Conservation (phyloP, 768 basidiomycete genomes). For the Kwoniella europaea region DNA sequence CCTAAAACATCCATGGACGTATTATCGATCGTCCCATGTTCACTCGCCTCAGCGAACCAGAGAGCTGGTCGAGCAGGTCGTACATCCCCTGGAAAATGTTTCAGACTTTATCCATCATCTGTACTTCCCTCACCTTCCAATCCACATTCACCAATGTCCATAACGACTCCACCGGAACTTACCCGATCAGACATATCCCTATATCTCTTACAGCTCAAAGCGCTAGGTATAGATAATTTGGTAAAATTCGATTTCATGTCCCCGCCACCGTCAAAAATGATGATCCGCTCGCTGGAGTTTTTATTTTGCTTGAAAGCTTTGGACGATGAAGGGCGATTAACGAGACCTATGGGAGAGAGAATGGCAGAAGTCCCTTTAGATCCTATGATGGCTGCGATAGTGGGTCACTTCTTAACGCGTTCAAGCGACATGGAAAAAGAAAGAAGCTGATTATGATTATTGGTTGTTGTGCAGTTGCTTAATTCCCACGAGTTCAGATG, state of each 20-base stretch:
- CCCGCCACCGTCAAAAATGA: slow-evolving; percentile 80
- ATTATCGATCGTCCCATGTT: slow-evolving; percentile 79
- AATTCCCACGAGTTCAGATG: slow-evolving; percentile 82
- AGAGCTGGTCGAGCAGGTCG: slow-evolving; percentile 93
- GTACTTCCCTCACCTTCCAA: slow-evolving; percentile 61
- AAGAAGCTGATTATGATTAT: background rate
- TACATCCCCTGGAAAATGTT: slow-evolving; percentile 88
- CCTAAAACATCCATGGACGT: slow-evolving; percentile 83
- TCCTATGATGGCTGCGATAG: slow-evolving; percentile 91
- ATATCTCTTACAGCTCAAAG: slow-evolving; percentile 90
- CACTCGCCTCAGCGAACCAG: slow-evolving; percentile 86
- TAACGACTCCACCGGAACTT: slow-evolving; percentile 84
- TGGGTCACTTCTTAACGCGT: slow-evolving; percentile 58
- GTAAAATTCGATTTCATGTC: slow-evolving; percentile 93
- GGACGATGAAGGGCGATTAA: slow-evolving; percentile 72
- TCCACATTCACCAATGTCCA: slow-evolving; percentile 62
- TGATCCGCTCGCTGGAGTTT: slow-evolving; percentile 83
- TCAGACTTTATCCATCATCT: slow-evolving; percentile 79
- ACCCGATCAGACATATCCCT: slow-evolving; percentile 87
- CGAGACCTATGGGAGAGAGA: slow-evolving; percentile 77
- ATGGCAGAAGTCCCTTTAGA: slow-evolving; percentile 95
- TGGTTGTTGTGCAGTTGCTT: slow-evolving; percentile 68
- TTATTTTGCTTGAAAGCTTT: slow-evolving; percentile 81
- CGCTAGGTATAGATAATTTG: slow-evolving; percentile 90
- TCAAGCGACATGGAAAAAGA: background rate